Evolutionary conservation across 179 eudicot genomes (phyloP), one percentile per base, ranked within the genome.

Genomic region (Silene noctiflora): DNA sequence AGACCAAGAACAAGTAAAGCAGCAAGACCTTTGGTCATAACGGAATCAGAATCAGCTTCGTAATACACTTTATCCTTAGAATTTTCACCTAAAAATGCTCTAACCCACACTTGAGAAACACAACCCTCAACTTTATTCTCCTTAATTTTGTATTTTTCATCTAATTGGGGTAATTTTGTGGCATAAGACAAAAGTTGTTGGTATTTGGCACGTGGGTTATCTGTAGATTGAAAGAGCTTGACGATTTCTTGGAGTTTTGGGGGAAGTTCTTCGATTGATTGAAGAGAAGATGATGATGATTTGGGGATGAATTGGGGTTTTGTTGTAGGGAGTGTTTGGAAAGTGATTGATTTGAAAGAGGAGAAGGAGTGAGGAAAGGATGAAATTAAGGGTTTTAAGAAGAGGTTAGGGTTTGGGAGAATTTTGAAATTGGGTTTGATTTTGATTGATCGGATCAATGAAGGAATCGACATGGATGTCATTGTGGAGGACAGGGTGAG

Each of bases 21-120:
- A n/a, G 93, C 93, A 12, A 92, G 82, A 10, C 95, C 93, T 69
- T 92, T 89, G 19, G 94, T 89, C 67, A 92, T 85, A 19, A 82
- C 79, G 0, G 97, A 85, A 75, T 90, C 91, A 76, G 96, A 90
- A 84, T 90, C 93, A 33, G 93, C 93, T 68, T 94, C 90, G 72
- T 84, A 92, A 67, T 85, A 74, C 4, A 92, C 92, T 75, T 79
- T 85, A 69, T 85, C 80, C 20, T 55, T 48, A 62, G 12, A 12
- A 61, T 72, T 48, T 0, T 63, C 48, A 29, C 86, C 93, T 33
- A 89, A 79, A 70, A 83, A 88, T 0, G 96, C 96, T 60, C 97
- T 62, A 64, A 92, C 96, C 97, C 97, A 92, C 4, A 92, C 97
- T 84, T 92, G 97, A 27, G 97, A 90, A 76, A 90, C 97, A 61